Percentiles rank a stretch among this genome's conserved stretches.
These are phyloP conservation scores for Termitomyces sp. DNA, from an alignment of 768 basidiomycete genomes.

Conservation along the genomic window DNA sequence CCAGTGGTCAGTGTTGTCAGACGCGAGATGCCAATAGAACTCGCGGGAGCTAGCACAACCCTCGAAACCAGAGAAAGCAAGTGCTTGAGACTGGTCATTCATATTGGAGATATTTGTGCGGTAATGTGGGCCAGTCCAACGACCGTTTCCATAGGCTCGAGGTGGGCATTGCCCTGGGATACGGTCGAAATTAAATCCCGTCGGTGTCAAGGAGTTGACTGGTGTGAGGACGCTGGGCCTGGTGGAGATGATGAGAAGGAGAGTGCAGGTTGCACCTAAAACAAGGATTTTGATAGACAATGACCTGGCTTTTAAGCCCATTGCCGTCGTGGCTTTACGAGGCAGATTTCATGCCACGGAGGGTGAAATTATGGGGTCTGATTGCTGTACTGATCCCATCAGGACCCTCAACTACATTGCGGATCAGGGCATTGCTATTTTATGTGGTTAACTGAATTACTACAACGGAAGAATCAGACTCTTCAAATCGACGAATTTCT, in stretches of 20 bases:
- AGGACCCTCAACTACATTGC: too few species aligned
- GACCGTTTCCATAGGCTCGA: conserved; percentile 24
- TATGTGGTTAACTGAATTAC: background rate
- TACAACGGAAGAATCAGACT: conserved; percentile 23
- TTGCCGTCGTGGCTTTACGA: background rate
- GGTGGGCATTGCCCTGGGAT: conserved; percentile 22
- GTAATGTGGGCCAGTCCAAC: conserved; percentile 31
- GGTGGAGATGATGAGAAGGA: conserved; percentile 18
- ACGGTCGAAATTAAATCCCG: conserved; percentile 6
- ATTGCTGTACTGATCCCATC: too few species aligned
- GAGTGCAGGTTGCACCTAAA: conserved; percentile 14
- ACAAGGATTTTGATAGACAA: conserved; percentile 15
- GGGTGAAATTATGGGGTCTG: too few species aligned
- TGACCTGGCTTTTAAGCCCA: conserved; percentile 17
- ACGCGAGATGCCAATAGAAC: conserved; percentile 56
- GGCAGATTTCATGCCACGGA: too few species aligned
- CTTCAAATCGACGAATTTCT: conserved; percentile 32
- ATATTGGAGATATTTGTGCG: conserved; percentile 29
- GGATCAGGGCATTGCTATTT: background rate
- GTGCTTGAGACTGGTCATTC: conserved; percentile 34
- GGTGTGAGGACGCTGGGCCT: conserved; percentile 4
- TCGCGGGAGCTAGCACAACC: conserved; percentile 62
- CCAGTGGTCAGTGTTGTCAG: conserved; percentile 41
- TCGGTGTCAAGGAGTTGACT: background rate
- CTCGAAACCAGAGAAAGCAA: conserved; percentile 48